Evolutionary conservation across 1,139 yeast genomes (phyloP), one percentile per base, ranked within the genome.

Genomic region (Oligophagozyma castellii): DNA sequence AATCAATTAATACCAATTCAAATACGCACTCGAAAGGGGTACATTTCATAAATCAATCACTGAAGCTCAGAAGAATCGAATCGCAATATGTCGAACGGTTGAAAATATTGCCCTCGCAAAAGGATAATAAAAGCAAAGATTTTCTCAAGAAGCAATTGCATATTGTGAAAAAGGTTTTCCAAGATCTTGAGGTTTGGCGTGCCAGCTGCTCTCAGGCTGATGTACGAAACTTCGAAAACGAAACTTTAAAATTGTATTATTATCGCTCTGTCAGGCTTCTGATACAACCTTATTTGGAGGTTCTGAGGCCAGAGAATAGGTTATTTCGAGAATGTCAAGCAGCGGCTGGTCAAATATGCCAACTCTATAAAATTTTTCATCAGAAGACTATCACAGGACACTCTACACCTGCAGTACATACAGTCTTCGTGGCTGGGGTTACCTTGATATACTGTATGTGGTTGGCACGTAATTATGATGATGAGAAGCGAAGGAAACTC

Each of bases 341-440:
- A 2, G 75, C 74, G 22, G 74, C 76, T 3, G 77, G 77, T 23
- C 72, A 69, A 42, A 65, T 71, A 24, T 69, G 76, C 43, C 72
- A 66, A 38, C 53, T 69, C 11, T 67, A 69, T 43, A 66, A 70
- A 39, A 69, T 65, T 6, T 70, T 67, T 43, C 74, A 69, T 46
- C 70, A 69, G 36, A 67, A 64, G 38, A 67, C 74, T 1, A 67
- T 63, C 2, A 55, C 55, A 32, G 77, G 77, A 1, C 73, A 67
- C 43, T 68, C 76, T 1, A 68, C 73, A 1, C 62, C 73, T 22
- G 71, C 75, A 5, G 69, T 70, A 27, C 76, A 71, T 44, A 67
- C 74, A 0, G 69, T 67, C 5, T 71, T 71, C 41, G 70, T 68
- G 30, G 75, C 77, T 3, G 77, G 78, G 26, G 67, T 71, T 7